phyloP scores from a whole-genome alignment of 805 yeast species.

The Candida taoyuanica region DNA sequence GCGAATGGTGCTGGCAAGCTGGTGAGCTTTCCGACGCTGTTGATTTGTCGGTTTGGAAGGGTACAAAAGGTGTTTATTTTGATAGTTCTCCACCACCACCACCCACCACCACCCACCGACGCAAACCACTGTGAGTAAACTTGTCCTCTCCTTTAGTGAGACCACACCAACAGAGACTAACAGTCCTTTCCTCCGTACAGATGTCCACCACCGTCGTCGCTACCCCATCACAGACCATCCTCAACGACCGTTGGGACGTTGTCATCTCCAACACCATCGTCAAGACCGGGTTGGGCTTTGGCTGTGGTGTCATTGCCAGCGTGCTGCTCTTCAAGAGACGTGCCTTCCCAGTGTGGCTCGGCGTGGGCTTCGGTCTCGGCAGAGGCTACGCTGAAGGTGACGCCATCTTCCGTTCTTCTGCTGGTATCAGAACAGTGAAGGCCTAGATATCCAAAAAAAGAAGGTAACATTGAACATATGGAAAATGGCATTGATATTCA shows the following conservation, averaged over 20 bases:
- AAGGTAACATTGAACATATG: not conserved
- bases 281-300: constrained; percentile 94
- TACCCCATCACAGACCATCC: constrained; percentile 50
- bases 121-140: no score
- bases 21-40: not conserved
- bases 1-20: no score
- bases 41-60: not conserved
- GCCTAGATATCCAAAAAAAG: constrained; percentile 37
- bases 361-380: constrained; percentile 96
- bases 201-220: constrained; percentile 24
- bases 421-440: constrained; percentile 71
- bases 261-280: constrained; percentile 91
- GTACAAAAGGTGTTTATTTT: no score
- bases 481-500: constrained; percentile 3
- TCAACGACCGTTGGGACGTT: constrained; percentile 87
- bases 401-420: constrained; percentile 83
- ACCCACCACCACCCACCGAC: no score
- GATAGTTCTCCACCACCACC: no score
- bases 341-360: constrained; percentile 97
- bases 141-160: no score
- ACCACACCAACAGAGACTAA: not conserved
- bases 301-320: constrained; percentile 92
- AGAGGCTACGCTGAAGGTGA: constrained; percentile 98
- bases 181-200: not conserved
- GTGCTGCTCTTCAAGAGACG: constrained; percentile 89